Percentiles rank a stretch among this genome's conserved stretches.
These are phyloP conservation scores for Scleromitrula shiraiana DNA, from an alignment of 2,329 filamentous ascomycete species.

Conservation along the genomic window DNA sequence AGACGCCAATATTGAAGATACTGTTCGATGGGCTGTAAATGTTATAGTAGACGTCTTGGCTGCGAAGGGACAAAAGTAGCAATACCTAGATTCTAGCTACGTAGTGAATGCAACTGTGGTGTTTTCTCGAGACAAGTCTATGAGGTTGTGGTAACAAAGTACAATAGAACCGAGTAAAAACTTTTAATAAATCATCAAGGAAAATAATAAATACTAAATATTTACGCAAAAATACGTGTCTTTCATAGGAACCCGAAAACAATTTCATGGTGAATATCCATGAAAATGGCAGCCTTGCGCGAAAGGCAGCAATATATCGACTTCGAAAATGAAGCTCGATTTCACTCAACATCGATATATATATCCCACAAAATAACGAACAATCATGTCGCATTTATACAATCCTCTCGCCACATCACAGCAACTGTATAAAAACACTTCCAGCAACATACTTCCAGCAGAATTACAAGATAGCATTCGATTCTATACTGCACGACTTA, in stretches of 20 bases:
- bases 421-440: conserved; percentile 53
- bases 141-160: no score
- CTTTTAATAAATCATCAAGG: no score
- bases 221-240: no score
- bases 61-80: neutral
- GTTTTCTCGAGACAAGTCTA: no score
- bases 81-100: no score
- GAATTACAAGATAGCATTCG: conserved; percentile 67
- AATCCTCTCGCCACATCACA: conserved; percentile 67
- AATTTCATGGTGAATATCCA: no score
- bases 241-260: no score
- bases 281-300: conserved; percentile 20
- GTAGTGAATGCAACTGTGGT: no score
- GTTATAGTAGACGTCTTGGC: conserved; percentile 2
- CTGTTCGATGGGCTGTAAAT: conserved; percentile 15
- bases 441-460: conserved; percentile 50
- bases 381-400: conserved; percentile 51
- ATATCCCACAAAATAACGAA: neutral
- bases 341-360: neutral
- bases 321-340: no score
- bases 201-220: no score
- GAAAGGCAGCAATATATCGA: conserved; percentile 17
- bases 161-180: no score
- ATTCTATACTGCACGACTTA: conserved; percentile 63
- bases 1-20: conserved; percentile 14